A percentile compares a stretch with the other conserved stretches of the same genome.
Conservation (phyloP, 2,329 filamentous ascomycete species). For the Phoma sp. region DNA sequence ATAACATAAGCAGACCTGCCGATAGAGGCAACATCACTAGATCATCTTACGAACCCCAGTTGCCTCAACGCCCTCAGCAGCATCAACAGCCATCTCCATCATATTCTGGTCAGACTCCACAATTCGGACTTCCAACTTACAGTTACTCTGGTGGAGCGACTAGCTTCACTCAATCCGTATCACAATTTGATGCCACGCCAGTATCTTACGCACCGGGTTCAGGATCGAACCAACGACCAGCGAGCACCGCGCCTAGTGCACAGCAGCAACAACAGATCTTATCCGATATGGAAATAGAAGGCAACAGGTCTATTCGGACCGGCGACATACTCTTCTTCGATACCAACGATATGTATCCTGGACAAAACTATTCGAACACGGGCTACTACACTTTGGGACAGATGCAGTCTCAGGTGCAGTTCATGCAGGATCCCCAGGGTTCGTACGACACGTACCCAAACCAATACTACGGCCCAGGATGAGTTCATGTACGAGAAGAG, state of each 20-base stretch:
- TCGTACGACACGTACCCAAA: neutral
- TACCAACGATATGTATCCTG: too few species aligned
- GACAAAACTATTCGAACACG: too few species aligned
- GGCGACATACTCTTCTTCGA: neutral
- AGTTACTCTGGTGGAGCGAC: neutral
- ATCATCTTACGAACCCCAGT: neutral
- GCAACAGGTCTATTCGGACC: neutral
- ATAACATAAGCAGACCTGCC: neutral
- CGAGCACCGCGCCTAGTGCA: neutral
- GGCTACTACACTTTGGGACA: neutral
- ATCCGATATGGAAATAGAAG: conserved; percentile 2
- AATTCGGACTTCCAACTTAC: conserved; percentile 2
- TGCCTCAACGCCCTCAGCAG: neutral
- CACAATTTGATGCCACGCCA: neutral
- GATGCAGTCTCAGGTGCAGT: neutral
- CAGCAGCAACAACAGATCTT: neutral
- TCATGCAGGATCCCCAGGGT: neutral
- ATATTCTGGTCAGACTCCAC: neutral
- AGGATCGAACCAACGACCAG: neutral
- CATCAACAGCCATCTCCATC: conserved; percentile 7
- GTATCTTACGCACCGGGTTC: conserved; percentile 1
- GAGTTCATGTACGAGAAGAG: neutral
- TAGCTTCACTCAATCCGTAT: neutral
- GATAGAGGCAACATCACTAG: neutral
- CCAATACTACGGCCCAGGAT: neutral